Evolutionary conservation across 306 rosid genomes (phyloP), one percentile per base, ranked within the genome.

Genomic region (Amphicarpaea edgeworthii): DNA sequence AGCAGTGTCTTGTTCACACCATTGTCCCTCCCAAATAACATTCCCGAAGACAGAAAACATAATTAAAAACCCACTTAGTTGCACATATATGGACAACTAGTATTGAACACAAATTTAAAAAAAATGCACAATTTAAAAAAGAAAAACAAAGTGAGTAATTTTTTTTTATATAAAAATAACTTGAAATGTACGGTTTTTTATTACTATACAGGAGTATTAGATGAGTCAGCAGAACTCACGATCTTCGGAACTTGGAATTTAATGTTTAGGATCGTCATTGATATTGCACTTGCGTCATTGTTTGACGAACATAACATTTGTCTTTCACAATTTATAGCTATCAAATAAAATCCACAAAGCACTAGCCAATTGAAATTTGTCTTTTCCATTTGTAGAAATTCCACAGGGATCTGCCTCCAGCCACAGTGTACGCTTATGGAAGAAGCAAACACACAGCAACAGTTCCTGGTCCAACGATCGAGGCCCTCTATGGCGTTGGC

Each of bases 391-490:
- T 47, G 50, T 88, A 93, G 98, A 93, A 90, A 87, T 93, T 93
- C 77, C 98, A 93, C 68, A 77, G 86, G 51, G 95, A 93, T 66
- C 84, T 93, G 1, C 96, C 90, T 0, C 79, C 91, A 5, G 82
- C 98, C 1, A 81, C 86, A 0, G 96, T 89, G 15, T 93, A 85
- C 23, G 96, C 96, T 17, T 93, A 70, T 24, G 98, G 98, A 20
- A n/a, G 34, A 51, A 62, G 26, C 26, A 70, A 62, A 61, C 23
- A 6, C 12, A 30, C 17, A 2, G 96, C 98, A 47, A 87, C 95
- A 2, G 77, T 93, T 34, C 98, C 98, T 0, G 98, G 98, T 41
- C 98, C 98, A 16, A 89, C 95, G 7, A 90, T 93, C 16, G 95
- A 90, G 77, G 87, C 96, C 47, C 65, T 82, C 10, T 72, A 85